Evolutionary conservation across 2,329 filamentous ascomycete species (phyloP).

Genomic region (Microdochium paspali): DNA sequence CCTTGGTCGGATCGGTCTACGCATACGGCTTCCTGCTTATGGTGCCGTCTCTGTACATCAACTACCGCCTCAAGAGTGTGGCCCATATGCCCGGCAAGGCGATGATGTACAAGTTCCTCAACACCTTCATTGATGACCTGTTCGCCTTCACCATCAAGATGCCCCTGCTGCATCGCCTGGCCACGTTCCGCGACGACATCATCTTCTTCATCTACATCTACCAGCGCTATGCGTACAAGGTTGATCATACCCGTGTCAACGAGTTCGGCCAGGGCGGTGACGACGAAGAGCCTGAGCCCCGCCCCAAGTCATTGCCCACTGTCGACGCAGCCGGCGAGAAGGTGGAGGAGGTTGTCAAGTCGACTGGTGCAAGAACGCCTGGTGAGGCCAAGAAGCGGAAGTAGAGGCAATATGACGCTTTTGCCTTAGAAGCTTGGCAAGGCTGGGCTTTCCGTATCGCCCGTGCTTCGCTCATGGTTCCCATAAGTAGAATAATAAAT

Average conservation of each 20-base stretch:
- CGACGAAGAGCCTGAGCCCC: constrained; percentile 23
- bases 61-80: constrained; percentile 91
- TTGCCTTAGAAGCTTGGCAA: too few relatives aligned
- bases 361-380: constrained; percentile 36
- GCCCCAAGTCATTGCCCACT: constrained; percentile 24
- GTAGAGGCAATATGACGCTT: constrained; percentile 9
- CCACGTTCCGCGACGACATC: constrained; percentile 87
- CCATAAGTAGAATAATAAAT: too few relatives aligned
- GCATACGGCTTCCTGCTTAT: constrained; percentile 99
- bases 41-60: constrained; percentile 96
- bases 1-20: constrained; percentile 91
- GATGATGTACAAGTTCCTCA: constrained; percentile 97
- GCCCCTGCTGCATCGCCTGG: constrained; percentile 85
- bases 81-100: constrained; percentile 95
- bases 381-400: constrained; percentile 39
- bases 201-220: constrained; percentile 99
- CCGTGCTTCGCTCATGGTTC: too few relatives aligned
- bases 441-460: too few relatives aligned
- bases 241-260: constrained; percentile 88
- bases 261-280: constrained; percentile 97
- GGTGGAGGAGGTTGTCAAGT: constrained; percentile 29
- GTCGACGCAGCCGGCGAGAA: constrained; percentile 12
- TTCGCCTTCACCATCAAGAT: constrained; percentile 99
- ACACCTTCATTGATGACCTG: constrained; percentile 97
- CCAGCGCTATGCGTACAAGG: constrained; percentile 84